phyloP scores from a whole-genome alignment of 2,329 filamentous ascomycete species.

The Cryphonectria japonica region DNA sequence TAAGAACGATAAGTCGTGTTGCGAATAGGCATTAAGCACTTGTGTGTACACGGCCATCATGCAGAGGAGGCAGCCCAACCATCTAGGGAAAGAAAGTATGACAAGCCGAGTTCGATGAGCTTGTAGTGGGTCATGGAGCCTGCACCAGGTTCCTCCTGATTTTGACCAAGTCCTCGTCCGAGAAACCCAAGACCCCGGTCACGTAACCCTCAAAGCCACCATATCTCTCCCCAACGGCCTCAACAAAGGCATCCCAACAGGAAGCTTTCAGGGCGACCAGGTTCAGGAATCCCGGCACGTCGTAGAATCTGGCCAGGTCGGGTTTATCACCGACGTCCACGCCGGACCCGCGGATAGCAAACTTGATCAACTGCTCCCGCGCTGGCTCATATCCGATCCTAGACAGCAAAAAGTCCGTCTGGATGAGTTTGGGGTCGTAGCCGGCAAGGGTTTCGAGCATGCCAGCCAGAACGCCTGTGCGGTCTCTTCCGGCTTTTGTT shows the following conservation, averaged over 20 bases:
- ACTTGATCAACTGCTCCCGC: conserved; percentile 50
- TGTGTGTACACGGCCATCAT: not conserved
- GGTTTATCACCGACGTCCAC: conserved; percentile 39
- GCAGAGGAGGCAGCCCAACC: not conserved
- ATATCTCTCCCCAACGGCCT: conserved; percentile 47
- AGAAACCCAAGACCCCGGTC: conserved; percentile 49
- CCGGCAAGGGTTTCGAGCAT: conserved; percentile 57
- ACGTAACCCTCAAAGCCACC: conserved; percentile 57
- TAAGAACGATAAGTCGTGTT: not conserved
- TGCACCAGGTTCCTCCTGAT: conserved; percentile 51
- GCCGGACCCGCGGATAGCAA: conserved; percentile 39
- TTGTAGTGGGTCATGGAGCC: not conserved
- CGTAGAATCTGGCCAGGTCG: conserved; percentile 34
- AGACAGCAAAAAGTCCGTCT: conserved; percentile 58
- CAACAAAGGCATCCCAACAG: conserved; percentile 52
- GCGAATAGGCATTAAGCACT: not conserved
- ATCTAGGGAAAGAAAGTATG: not conserved
- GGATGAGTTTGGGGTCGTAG: conserved; percentile 45
- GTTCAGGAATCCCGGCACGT: conserved; percentile 53
- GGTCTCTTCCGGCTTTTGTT: conserved; percentile 54
- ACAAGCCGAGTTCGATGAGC: not conserved
- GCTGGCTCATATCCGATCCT: conserved; percentile 57
- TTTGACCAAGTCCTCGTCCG: conserved; percentile 47
- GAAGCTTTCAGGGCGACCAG: conserved; percentile 47
- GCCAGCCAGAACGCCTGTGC: conserved; percentile 56